Evolutionary conservation across 176 grass and related monocot species (phyloP).

Genomic region (Rhynchospora pubera): DNA sequence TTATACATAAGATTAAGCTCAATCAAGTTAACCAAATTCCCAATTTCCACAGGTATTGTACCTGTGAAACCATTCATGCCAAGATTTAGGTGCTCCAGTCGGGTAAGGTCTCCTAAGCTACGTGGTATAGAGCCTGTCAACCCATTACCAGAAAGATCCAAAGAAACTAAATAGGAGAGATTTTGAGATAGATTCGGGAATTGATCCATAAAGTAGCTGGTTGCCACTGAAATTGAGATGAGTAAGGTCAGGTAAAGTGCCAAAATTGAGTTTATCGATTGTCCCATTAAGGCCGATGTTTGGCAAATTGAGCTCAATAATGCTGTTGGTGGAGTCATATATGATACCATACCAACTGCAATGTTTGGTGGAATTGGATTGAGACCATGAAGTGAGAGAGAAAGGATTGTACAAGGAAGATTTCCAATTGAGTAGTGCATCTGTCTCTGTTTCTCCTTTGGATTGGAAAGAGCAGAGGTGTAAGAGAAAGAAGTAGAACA

Average conservation of each 20-base stretch:
- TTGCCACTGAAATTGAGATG: slow-evolving; percentile 11
- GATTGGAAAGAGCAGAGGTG: not conserved
- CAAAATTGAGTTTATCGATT: slow-evolving; percentile 4
- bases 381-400: slow-evolving; percentile 25
- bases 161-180: not conserved
- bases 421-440: slow-evolving; percentile 32
- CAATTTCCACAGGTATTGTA: slow-evolving; percentile 24
- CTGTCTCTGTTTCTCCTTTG: not conserved
- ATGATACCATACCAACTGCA: slow-evolving; percentile 23
- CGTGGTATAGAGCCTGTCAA: not conserved
- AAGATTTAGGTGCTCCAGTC: slow-evolving; percentile 23
- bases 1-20: slow-evolving; percentile 22
- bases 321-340: not conserved
- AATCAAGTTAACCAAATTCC: slow-evolving; percentile 16
- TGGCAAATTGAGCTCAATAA: slow-evolving; percentile 7
- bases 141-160: slow-evolving; percentile 25
- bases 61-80: slow-evolving; percentile 28
- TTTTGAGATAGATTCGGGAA: slow-evolving; percentile 20
- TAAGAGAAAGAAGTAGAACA: not conserved
- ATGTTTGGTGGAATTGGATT: not conserved
- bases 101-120: not conserved
- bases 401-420: slow-evolving; percentile 20
- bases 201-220: slow-evolving; percentile 13
- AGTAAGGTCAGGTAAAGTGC: slow-evolving; percentile 10
- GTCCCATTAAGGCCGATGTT: slow-evolving; percentile 25